These are phyloP conservation scores for Entonaema liquescens DNA, from an alignment of 495 filamentous ascomycete genomes.

Conservation along the genomic window DNA sequence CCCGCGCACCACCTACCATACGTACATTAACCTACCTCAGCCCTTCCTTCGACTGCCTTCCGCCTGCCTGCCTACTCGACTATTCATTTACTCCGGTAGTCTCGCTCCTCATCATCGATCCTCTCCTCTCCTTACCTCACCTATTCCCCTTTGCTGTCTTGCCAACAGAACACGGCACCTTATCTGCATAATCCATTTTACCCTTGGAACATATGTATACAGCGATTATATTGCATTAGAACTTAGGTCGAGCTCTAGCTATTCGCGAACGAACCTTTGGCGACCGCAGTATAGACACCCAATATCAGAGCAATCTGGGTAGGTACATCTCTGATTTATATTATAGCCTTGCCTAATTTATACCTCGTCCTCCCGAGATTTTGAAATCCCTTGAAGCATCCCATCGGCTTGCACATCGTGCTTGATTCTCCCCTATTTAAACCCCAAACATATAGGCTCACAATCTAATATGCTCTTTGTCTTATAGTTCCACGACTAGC, in stretches of 20 bases:
- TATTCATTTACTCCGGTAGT: conserved; percentile 17
- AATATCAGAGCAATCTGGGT: conserved; percentile 23
- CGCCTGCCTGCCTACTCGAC: conserved; percentile 20
- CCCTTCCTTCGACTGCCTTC: conserved; percentile 32
- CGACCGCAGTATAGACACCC: conserved; percentile 9
- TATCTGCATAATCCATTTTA: conserved; percentile 9
- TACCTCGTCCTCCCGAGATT: neutral
- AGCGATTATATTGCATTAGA: conserved; percentile 6
- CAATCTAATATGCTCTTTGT: conserved; percentile 29
- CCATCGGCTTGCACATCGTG: conserved; percentile 7
- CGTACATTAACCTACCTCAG: conserved; percentile 32
- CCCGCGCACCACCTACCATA: conserved; percentile 29
- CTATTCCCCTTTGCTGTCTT: neutral
- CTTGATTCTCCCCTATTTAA: conserved; percentile 2
- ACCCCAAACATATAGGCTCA: neutral
- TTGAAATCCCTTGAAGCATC: neutral
- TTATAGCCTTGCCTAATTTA: conserved; percentile 11
- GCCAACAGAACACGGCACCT: conserved; percentile 20
- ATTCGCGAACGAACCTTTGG: neutral
- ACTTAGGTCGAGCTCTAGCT: conserved; percentile 10
- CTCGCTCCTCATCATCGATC: conserved; percentile 10
- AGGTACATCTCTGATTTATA: conserved; percentile 10
- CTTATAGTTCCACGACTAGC: conserved; percentile 20
- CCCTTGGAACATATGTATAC: conserved; percentile 20
- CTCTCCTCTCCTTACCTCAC: neutral